These are phyloP conservation scores for Xylaria cubensis DNA, from an alignment of 495 filamentous ascomycete genomes.

Conservation along the genomic window DNA sequence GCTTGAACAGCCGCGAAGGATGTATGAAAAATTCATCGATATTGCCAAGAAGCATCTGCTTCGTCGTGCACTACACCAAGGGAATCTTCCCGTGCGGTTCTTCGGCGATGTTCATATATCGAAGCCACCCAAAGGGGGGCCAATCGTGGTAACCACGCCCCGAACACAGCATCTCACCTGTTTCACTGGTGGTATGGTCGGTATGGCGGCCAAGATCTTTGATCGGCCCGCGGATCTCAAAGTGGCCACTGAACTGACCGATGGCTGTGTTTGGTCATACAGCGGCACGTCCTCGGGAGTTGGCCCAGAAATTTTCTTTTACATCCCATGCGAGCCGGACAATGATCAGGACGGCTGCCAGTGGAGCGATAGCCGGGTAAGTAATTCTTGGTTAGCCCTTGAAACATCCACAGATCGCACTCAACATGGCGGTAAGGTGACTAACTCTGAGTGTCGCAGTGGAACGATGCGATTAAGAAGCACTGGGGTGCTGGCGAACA, in stretches of 20 bases:
- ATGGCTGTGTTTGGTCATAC: slow-evolving; percentile 91
- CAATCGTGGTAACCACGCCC: slow-evolving; percentile 36
- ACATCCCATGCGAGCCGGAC: slow-evolving; percentile 63
- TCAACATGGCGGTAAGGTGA: not conserved
- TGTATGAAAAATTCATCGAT: slow-evolving; percentile 78
- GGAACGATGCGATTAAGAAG: slow-evolving; percentile 39
- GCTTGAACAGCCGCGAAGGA: slow-evolving; percentile 72
- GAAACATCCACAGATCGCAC: not conserved
- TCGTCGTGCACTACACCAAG: slow-evolving; percentile 65
- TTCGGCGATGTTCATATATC: slow-evolving; percentile 54
- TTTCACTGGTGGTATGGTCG: slow-evolving; percentile 88
- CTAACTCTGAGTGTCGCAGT: slow-evolving; percentile 16
- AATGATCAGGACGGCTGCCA: slow-evolving; percentile 39
- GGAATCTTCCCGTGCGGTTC: slow-evolving; percentile 70
- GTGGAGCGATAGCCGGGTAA: slow-evolving; percentile 38
- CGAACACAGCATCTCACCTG: slow-evolving; percentile 61
- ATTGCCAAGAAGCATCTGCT: slow-evolving; percentile 72
- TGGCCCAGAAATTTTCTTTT: slow-evolving; percentile 74
- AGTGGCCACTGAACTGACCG: slow-evolving; percentile 74
- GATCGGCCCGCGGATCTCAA: slow-evolving; percentile 72
- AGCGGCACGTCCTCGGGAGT: slow-evolving; percentile 73
- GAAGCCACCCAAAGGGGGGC: slow-evolving; percentile 25
- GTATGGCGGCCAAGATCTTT: slow-evolving; percentile 77
- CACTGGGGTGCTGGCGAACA: slow-evolving; percentile 37
- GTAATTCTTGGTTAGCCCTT: not conserved